Percentiles rank a stretch among this genome's conserved stretches.
These are phyloP conservation scores for Fusarium continuum DNA, from an alignment of 2,329 filamentous ascomycete species.

Conservation along the genomic window DNA sequence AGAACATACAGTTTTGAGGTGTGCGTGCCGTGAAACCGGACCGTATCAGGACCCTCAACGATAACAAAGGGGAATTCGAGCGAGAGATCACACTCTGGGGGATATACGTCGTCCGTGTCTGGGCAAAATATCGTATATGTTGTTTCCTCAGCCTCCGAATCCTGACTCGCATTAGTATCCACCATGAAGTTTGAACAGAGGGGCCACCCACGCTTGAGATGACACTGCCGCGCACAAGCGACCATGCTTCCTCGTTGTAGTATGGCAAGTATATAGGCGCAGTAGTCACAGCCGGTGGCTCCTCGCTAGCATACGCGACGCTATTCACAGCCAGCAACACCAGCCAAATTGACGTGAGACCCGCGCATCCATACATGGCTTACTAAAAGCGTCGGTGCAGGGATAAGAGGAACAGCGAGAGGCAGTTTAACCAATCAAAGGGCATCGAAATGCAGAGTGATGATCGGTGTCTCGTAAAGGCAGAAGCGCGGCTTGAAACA, in stretches of 20 bases:
- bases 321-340: slow-evolving; percentile 41
- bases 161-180: neutral
- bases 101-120: slow-evolving; percentile 51
- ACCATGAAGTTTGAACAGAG: neutral
- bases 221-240: slow-evolving; percentile 56
- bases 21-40: slow-evolving; percentile 55
- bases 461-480: neutral
- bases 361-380: slow-evolving; percentile 28
- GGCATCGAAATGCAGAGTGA: neutral
- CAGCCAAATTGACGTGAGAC: slow-evolving; percentile 33
- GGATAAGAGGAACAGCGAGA: slow-evolving; percentile 4
- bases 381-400: slow-evolving; percentile 6
- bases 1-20: slow-evolving; percentile 54
- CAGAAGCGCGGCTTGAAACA: neutral
- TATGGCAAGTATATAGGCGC: slow-evolving; percentile 58
- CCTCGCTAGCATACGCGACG: slow-evolving; percentile 29
- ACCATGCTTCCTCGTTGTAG: slow-evolving; percentile 55
- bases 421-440: slow-evolving; percentile 6
- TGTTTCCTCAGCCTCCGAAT: slow-evolving; percentile 50
- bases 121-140: slow-evolving; percentile 61
- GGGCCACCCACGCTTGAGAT: slow-evolving; percentile 52
- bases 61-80: slow-evolving; percentile 59
- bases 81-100: slow-evolving; percentile 54
- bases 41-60: slow-evolving; percentile 56
- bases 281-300: slow-evolving; percentile 48